phyloP scores from a whole-genome alignment of 2,329 filamentous ascomycete species.

The Pochonia chlamydosporia region DNA sequence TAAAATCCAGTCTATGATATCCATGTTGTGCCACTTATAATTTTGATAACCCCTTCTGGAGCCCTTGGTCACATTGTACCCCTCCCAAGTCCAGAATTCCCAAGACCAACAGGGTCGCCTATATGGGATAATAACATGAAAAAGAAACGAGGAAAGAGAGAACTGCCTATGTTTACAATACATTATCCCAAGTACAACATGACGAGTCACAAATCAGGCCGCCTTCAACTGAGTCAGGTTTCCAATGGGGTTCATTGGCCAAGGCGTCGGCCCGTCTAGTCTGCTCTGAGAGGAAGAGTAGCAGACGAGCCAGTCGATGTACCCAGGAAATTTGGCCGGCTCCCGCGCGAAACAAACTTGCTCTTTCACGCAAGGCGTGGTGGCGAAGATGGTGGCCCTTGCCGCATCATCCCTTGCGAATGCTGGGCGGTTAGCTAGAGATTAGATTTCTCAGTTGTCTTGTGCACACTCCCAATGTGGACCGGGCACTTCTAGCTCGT shows the following conservation, averaged over 20 bases:
- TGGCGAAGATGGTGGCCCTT: too few relatives aligned
- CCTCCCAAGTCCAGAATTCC: background rate
- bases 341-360: too few relatives aligned
- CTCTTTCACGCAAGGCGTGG: too few relatives aligned
- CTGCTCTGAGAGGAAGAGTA: background rate
- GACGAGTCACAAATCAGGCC: slow-evolving; percentile 11
- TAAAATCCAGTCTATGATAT: background rate
- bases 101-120: background rate
- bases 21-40: background rate
- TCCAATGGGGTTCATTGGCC: background rate
- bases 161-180: background rate
- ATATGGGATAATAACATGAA: slow-evolving; percentile 2
- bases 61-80: background rate
- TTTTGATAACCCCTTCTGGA: background rate
- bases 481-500: too few relatives aligned
- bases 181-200: slow-evolving; percentile 17
- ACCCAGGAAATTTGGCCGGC: too few relatives aligned
- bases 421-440: too few relatives aligned
- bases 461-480: too few relatives aligned
- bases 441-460: too few relatives aligned
- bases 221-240: background rate
- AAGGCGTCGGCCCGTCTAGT: background rate
- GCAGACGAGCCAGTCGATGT: too few relatives aligned
- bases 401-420: too few relatives aligned
- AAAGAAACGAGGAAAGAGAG: slow-evolving; percentile 1